phyloP scores from a whole-genome alignment of 768 basidiomycete species.

The Lentinula lateritia region DNA sequence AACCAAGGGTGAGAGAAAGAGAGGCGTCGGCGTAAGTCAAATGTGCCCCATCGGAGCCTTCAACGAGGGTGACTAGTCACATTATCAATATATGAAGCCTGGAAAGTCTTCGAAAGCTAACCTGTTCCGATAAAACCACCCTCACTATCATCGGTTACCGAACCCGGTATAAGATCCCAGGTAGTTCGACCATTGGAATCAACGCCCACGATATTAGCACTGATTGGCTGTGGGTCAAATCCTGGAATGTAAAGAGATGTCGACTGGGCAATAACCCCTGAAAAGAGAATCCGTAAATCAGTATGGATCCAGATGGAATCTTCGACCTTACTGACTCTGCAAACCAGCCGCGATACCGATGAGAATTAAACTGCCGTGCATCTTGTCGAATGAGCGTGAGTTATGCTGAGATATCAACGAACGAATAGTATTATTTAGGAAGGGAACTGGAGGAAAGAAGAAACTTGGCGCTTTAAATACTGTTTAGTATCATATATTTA shows the following conservation, averaged over 20 bases:
- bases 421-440: not conserved
- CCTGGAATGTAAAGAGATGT: conserved; percentile 39
- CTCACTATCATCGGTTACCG: conserved; percentile 25
- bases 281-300: not conserved
- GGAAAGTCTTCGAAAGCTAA: conserved; percentile 12
- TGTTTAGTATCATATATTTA: not conserved
- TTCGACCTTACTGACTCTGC: not conserved
- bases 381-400: not conserved
- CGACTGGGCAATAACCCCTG: conserved; percentile 24
- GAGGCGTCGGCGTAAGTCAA: conserved; percentile 26
- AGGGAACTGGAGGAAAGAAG: not conserved
- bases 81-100: not conserved
- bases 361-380: not conserved
- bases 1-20: conserved; percentile 11
- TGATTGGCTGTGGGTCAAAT: conserved; percentile 38
- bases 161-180: conserved; percentile 31
- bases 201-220: conserved; percentile 35
- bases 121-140: conserved; percentile 33
- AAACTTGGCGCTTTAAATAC: not conserved
- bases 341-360: conserved; percentile 2
- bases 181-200: conserved; percentile 37
- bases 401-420: not conserved
- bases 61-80: conserved; percentile 35
- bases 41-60: conserved; percentile 32
- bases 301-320: too few relatives aligned